Conservation (phyloP, 768 basidiomycete genomes). For the Boletus eberwhitei region DNA sequence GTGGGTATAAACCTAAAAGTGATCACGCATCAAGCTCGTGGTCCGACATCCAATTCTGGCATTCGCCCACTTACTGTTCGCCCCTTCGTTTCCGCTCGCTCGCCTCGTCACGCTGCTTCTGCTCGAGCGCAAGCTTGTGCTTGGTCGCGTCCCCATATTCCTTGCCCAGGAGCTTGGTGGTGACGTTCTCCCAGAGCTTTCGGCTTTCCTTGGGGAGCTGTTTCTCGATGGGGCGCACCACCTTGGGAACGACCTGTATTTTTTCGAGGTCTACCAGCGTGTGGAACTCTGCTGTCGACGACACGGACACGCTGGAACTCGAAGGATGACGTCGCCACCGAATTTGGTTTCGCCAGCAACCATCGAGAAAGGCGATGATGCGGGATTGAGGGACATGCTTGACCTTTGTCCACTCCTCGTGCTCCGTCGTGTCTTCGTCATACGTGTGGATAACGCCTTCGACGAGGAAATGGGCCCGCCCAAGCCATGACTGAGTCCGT, state of each 20-base stretch:
- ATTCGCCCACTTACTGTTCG: constrained; percentile 55
- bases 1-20: constrained; percentile 59
- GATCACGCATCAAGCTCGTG: background rate
- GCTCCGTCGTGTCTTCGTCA: constrained; percentile 56
- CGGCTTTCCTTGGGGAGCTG: constrained; percentile 83
- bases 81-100: constrained; percentile 83
- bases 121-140: constrained; percentile 90
- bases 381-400: constrained; percentile 84
- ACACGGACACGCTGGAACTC: constrained; percentile 45
- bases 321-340: constrained; percentile 68
- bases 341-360: constrained; percentile 81
- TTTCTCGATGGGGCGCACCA: constrained; percentile 74
- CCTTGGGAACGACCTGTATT: constrained; percentile 74
- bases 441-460: constrained; percentile 91
- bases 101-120: constrained; percentile 86
- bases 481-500: constrained; percentile 73
- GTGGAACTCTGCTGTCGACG: constrained; percentile 47
- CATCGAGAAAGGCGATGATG: constrained; percentile 80
- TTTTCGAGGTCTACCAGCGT: constrained; percentile 75
- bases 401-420: constrained; percentile 76
- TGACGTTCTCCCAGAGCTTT: constrained; percentile 84
- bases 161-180: constrained; percentile 69
- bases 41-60: background rate
- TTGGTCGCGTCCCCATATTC: constrained; percentile 89
- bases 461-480: constrained; percentile 75